Percentiles rank a stretch among this genome's conserved stretches.
phyloP scores from a whole-genome alignment of 768 basidiomycete genomes.

The Hypsizygus marmoreus region DNA sequence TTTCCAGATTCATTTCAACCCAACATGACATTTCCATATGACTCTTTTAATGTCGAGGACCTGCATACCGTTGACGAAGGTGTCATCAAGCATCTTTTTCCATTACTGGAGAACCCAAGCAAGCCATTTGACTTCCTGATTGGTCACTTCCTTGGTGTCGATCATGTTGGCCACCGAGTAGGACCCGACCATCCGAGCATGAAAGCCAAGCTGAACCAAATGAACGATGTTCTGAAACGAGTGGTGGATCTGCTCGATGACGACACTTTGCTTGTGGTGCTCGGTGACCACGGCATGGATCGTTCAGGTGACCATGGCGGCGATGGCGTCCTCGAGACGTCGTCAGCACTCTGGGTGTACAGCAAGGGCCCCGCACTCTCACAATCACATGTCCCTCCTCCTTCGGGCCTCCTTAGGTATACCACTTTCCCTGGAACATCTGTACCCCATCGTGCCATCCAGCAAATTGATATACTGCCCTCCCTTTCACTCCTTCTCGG shows the following conservation, averaged over 20 bases:
- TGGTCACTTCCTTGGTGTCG: slow-evolving; percentile 93
- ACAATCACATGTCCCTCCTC: slow-evolving; percentile 35
- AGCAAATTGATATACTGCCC: slow-evolving; percentile 94
- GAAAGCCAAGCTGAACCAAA: slow-evolving; percentile 83
- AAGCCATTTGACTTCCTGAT: slow-evolving; percentile 83
- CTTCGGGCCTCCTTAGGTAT: slow-evolving; percentile 53
- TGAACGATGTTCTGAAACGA: slow-evolving; percentile 75
- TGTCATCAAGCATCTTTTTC: slow-evolving; percentile 81
- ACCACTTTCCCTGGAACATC: slow-evolving; percentile 62
- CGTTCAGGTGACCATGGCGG: slow-evolving; percentile 93
- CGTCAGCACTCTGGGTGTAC: slow-evolving; percentile 89
- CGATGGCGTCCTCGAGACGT: slow-evolving; percentile 82
- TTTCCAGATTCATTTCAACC: slow-evolving; percentile 76
- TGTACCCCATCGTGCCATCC: slow-evolving; percentile 61
- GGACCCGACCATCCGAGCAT: slow-evolving; percentile 88
- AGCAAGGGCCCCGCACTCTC: slow-evolving; percentile 67
- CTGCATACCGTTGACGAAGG: slow-evolving; percentile 94
- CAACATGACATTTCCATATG: slow-evolving; percentile 82
- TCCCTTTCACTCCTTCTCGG: slow-evolving; percentile 88
- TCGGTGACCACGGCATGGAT: slow-evolving; percentile 99
- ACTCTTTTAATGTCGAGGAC: slow-evolving; percentile 99
- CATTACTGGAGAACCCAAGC: slow-evolving; percentile 58
- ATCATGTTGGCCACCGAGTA: slow-evolving; percentile 94
- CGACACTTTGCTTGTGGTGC: slow-evolving; percentile 88
- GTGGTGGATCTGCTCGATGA: slow-evolving; percentile 77